Evolutionary conservation across 768 basidiomycete genomes (phyloP), one percentile per base, ranked within the genome.

Genomic region (Rhizopogon rudus): DNA sequence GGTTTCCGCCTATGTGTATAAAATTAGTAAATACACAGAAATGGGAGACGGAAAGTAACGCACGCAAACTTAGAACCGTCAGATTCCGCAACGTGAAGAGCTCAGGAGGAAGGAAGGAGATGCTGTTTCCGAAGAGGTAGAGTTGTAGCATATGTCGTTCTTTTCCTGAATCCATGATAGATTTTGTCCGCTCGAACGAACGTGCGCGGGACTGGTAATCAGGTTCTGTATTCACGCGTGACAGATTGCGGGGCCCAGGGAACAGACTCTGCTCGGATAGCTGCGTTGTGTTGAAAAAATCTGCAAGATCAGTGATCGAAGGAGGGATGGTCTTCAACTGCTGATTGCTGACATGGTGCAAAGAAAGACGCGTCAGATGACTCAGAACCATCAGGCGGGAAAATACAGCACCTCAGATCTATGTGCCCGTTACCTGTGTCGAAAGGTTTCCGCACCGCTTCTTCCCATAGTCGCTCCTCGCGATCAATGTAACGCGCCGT

Each of bases 41-140:
- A 40, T 14, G 28, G 44, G 35, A 17, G 14, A 22, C 17, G 16
- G 5, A 6, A 37, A 44, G 53, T 6, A 4, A 78, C 86, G 49
- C 62, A 90, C 88, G 77, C 35, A 91, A 66, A 52, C 79, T 81
- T 0, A 91, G 73, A 2, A 88, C 76, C 1, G 82, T 84, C 42
- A 90, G 65, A 48, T 80, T 77, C 2, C 78, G 67, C 40, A 90
- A 65, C 2, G 65, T 66, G 63, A 88, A 86, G 3, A 91, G 65
- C 56, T 83, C 79, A 1, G 64, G 61, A 4, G 88, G 88, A 4
- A 91, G 66, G 9, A 60, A 65, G 0, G 72, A 67, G 31, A 91
- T 84, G 20, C 53, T 57, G 61, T 90, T 88, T 5, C 69, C 62
- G 16, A 74, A 77, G 0, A 90, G 77, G 57, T 75, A 84, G 5